phyloP scores from a whole-genome alignment of 352 stramenopile genomes.

The Phytophthora melonis region DNA sequence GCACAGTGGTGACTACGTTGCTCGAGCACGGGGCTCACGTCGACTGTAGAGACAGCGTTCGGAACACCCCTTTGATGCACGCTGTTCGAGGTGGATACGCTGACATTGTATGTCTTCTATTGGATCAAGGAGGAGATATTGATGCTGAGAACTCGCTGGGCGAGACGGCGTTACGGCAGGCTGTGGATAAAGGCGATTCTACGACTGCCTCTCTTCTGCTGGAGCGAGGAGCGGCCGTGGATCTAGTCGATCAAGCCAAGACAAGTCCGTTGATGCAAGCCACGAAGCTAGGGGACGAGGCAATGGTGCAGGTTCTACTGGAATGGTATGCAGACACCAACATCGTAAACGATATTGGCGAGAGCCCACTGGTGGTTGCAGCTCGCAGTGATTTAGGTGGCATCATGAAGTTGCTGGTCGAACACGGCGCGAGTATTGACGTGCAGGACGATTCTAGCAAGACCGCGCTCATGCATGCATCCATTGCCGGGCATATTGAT shows the following conservation, averaged over 20 bases:
- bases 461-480: neutral
- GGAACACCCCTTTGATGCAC: neutral
- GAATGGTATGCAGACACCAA: slow-evolving; percentile 6
- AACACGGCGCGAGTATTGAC: neutral
- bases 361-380: neutral
- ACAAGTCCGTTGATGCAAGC: slow-evolving; percentile 2
- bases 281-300: neutral
- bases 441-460: neutral
- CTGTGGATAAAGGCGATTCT: neutral
- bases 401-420: neutral
- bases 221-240: neutral
- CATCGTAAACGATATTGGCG: neutral
- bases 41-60: neutral
- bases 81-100: neutral
- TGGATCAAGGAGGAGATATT: slow-evolving; percentile 2
- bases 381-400: neutral
- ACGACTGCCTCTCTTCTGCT: neutral
- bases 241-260: slow-evolving; percentile 1
- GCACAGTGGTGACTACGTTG: neutral
- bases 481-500: neutral
- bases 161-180: neutral
- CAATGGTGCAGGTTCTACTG: neutral
- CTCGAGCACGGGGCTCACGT: neutral
- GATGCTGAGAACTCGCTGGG: neutral
- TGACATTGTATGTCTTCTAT: neutral